Percentiles rank a stretch among this genome's conserved stretches.
Evolutionary conservation across 257 asterid genomes (phyloP).

Genomic region (Linderniella brevidens): DNA sequence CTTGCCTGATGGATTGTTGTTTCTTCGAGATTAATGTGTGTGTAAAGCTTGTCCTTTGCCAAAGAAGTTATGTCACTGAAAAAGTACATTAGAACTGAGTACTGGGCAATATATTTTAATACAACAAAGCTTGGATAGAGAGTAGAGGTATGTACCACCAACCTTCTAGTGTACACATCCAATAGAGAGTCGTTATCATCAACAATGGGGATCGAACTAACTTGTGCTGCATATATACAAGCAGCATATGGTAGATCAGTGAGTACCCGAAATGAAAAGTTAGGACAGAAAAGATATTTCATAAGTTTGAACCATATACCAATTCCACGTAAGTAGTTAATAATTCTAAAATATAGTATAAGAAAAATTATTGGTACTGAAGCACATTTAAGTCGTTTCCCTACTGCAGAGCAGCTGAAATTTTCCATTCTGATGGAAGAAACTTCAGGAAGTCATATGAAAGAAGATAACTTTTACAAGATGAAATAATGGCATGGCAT

Average conservation of each 20-base stretch:
- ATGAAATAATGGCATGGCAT: background rate
- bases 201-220: constrained; percentile 81
- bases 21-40: constrained; percentile 74
- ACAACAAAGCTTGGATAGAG: constrained; percentile 1
- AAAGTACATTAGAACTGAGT: constrained; percentile 5
- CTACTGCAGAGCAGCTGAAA: too few species aligned
- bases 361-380: too few species aligned
- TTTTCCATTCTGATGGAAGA: too few species aligned
- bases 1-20: constrained; percentile 66
- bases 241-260: constrained; percentile 7
- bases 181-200: constrained; percentile 80
- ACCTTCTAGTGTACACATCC: constrained; percentile 90
- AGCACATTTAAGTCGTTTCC: too few species aligned
- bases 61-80: constrained; percentile 82
- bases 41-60: constrained; percentile 76
- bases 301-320: too few species aligned
- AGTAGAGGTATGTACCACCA: constrained; percentile 11
- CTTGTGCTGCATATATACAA: constrained; percentile 61
- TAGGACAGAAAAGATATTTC: too few species aligned
- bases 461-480: background rate
- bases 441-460: background rate
- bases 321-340: too few species aligned
- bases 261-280: background rate
- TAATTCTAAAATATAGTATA: too few species aligned
- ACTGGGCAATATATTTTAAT: background rate